Evolutionary conservation across 2,329 filamentous ascomycete species (phyloP).

Genomic region (Paracorniculantispora psalliotae): DNA sequence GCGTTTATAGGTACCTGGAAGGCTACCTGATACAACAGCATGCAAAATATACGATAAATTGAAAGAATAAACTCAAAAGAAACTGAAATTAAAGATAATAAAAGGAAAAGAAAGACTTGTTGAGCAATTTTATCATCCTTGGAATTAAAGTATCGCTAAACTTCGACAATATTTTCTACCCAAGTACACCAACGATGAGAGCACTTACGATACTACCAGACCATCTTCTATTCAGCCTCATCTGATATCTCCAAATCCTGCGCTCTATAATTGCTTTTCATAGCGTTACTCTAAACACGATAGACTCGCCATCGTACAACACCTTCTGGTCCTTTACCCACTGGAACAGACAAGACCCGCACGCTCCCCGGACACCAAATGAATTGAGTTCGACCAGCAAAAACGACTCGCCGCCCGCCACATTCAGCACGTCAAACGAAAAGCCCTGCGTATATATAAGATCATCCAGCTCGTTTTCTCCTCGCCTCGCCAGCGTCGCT

Average conservation of each 20-base stretch:
- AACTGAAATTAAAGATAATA: too few relatives aligned
- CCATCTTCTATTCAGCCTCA: too few relatives aligned
- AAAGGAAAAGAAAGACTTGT: too few relatives aligned
- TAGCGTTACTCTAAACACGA: neutral
- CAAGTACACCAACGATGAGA: too few relatives aligned
- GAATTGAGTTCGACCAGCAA: conserved; percentile 41
- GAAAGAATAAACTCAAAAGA: too few relatives aligned
- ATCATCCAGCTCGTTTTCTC: conserved; percentile 20
- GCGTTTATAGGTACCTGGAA: neutral
- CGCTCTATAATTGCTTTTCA: neutral
- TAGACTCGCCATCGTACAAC: conserved; percentile 25
- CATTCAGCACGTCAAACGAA: conserved; percentile 38
- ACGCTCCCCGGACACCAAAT: conserved; percentile 39
- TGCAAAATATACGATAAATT: too few relatives aligned
- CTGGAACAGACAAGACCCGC: conserved; percentile 42
- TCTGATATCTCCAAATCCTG: too few relatives aligned
- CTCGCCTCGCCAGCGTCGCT: conserved; percentile 18
- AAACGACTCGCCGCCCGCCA: conserved; percentile 21
- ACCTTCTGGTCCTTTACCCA: conserved; percentile 35
- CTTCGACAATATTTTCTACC: too few relatives aligned
- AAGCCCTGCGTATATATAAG: conserved; percentile 35
- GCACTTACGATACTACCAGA: too few relatives aligned
- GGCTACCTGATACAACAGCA: too few relatives aligned
- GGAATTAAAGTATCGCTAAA: too few relatives aligned
- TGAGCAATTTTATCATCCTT: too few relatives aligned